Percentiles rank a stretch among this genome's conserved stretches.
Evolutionary conservation across 1,284 basidiomycete species (phyloP).

Genomic region (Ganoderma meredithae): DNA sequence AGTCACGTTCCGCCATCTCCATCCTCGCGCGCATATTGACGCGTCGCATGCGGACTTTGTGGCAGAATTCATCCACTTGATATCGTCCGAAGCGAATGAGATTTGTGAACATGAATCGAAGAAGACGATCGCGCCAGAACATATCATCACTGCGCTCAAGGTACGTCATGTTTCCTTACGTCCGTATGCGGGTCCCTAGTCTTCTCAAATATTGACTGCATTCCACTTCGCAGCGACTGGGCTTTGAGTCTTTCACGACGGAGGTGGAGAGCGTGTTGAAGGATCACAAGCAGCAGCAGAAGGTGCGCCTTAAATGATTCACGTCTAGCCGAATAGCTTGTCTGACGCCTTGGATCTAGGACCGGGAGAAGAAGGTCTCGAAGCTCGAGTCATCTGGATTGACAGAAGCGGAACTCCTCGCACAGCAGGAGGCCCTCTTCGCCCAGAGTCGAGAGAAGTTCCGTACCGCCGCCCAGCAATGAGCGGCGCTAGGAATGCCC

Average conservation of each 20-base stretch:
- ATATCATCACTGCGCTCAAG: constrained; percentile 93
- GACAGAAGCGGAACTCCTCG: constrained; percentile 89
- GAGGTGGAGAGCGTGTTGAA: constrained; percentile 93
- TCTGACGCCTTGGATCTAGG: constrained; percentile 49
- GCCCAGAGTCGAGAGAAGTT: constrained; percentile 86
- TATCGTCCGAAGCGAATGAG: constrained; percentile 98
- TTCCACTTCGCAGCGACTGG: constrained; percentile 66
- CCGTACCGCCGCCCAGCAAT: constrained; percentile 55
- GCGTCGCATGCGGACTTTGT: constrained; percentile 14
- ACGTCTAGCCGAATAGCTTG: constrained; percentile 9
- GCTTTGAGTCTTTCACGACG: constrained; percentile 87
- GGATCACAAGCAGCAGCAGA: constrained; percentile 96
- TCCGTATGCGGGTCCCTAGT: background rate
- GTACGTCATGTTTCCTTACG: constrained; percentile 48
- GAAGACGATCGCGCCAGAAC: constrained; percentile 99
- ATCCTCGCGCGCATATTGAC: constrained; percentile 27
- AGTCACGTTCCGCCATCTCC: constrained; percentile 33
- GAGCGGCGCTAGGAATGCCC: constrained; percentile 7
- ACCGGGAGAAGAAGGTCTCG: constrained; percentile 88
- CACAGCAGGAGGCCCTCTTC: constrained; percentile 91
- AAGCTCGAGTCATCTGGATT: constrained; percentile 92
- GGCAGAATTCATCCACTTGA: constrained; percentile 97
- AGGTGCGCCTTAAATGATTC: constrained; percentile 58
- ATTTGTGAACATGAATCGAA: constrained; percentile 99
- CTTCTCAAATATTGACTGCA: constrained; percentile 19